Conservation (phyloP, 169 alveolate genomes). For the Plasmodium malariae region DNA sequence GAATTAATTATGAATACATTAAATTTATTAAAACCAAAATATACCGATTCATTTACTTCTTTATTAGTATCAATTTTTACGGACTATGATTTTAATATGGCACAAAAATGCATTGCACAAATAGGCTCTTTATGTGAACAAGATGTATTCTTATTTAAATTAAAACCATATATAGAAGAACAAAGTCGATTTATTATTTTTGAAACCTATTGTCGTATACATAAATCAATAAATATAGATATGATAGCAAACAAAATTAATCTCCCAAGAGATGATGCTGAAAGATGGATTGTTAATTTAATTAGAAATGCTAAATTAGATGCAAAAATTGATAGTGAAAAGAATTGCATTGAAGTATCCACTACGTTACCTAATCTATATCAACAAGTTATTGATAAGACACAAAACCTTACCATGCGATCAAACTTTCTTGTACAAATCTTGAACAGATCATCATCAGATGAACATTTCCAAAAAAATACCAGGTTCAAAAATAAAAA, state of each 20-base stretch:
- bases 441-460: slow-evolving; percentile 77
- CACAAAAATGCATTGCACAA: slow-evolving; percentile 88
- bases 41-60: slow-evolving; percentile 91
- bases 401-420: slow-evolving; percentile 87
- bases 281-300: slow-evolving; percentile 93
- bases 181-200: slow-evolving; percentile 90
- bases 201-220: slow-evolving; percentile 94
- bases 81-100: slow-evolving; percentile 91
- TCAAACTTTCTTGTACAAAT: slow-evolving; percentile 89
- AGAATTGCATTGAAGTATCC: slow-evolving; percentile 93
- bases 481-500: slow-evolving; percentile 54
- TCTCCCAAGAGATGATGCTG: slow-evolving; percentile 92
- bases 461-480: slow-evolving; percentile 67
- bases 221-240: slow-evolving; percentile 91
- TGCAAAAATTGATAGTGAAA: slow-evolving; percentile 93
- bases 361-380: slow-evolving; percentile 89
- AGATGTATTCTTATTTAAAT: slow-evolving; percentile 89
- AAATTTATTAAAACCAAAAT: slow-evolving; percentile 84
- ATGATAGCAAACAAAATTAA: slow-evolving; percentile 91
- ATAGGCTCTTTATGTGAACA: slow-evolving; percentile 82
- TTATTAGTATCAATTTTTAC: slow-evolving; percentile 90
- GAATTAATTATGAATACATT: slow-evolving; percentile 82
- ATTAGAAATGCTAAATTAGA: slow-evolving; percentile 90
- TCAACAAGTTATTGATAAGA: slow-evolving; percentile 91
- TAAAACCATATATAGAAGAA: slow-evolving; percentile 91